These are phyloP conservation scores for Umbilicus rupestris DNA, from an alignment of 164 flowering plant species.

Conservation along the genomic window DNA sequence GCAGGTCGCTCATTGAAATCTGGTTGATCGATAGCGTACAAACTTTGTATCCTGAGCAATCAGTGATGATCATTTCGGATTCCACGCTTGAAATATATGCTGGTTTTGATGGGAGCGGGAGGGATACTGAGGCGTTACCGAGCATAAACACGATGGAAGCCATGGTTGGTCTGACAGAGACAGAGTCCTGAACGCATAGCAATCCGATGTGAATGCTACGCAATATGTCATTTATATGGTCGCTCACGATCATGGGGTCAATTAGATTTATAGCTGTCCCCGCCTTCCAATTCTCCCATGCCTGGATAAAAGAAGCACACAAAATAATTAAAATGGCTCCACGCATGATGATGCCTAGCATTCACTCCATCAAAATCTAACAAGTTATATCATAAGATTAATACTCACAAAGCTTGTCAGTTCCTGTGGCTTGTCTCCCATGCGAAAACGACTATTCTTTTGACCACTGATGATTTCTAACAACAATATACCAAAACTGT, in stretches of 20 bases:
- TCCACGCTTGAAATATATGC: conserved; percentile 6
- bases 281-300: conserved; percentile 26
- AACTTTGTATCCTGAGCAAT: background rate
- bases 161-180: conserved; percentile 26
- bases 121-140: conserved; percentile 12
- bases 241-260: conserved; percentile 13
- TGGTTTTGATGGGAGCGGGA: conserved; percentile 21
- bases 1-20: background rate
- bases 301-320: conserved; percentile 14
- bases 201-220: conserved; percentile 30
- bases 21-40: background rate
- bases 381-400: too few relatives aligned
- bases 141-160: conserved; percentile 24
- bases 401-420: background rate
- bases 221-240: conserved; percentile 15
- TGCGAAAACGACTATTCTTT: background rate
- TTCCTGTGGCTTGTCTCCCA: background rate
- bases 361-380: too few relatives aligned
- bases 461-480: background rate
- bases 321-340: too few relatives aligned
- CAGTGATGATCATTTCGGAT: background rate
- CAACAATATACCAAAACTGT: background rate
- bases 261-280: conserved; percentile 16
- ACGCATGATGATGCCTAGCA: too few relatives aligned
- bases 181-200: conserved; percentile 27